Percentiles rank a stretch among this genome's conserved stretches.
phyloP scores from a whole-genome alignment of 1,284 basidiomycete species.

The Leccinum variabile region DNA sequence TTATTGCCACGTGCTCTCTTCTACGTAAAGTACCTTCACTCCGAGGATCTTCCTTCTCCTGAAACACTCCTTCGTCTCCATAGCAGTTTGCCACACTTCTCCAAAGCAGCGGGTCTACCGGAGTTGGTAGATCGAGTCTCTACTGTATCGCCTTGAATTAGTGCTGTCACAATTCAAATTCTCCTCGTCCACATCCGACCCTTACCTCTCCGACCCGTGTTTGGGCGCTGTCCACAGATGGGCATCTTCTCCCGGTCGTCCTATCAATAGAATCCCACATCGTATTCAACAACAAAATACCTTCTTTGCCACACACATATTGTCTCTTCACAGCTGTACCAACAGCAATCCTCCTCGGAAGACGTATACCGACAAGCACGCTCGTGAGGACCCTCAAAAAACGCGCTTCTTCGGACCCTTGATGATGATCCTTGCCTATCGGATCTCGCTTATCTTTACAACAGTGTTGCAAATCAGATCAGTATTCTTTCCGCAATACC shows the following conservation, averaged over 20 bases:
- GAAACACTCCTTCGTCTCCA: not conserved
- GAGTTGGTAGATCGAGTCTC: too few species aligned
- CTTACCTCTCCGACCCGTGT: constrained; percentile 3
- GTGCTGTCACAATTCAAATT: not conserved
- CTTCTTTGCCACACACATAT: not conserved
- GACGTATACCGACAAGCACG: too few species aligned
- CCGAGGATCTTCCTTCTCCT: constrained; percentile 1
- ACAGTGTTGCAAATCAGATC: constrained; percentile 11
- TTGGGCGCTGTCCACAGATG: constrained; percentile 18
- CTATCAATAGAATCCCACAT: not conserved
- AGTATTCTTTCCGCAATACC: not conserved
- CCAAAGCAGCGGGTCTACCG: not conserved
- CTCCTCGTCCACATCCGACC: not conserved
- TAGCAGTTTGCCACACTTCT: not conserved
- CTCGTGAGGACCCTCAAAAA: not conserved
- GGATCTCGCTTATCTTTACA: constrained; percentile 2
- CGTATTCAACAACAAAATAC: not conserved
- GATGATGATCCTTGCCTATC: not conserved
- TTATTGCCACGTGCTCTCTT: not conserved
- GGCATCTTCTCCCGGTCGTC: not conserved
- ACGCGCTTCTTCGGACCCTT: constrained; percentile 4
- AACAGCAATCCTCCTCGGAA: not conserved
- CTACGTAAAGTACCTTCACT: not conserved
- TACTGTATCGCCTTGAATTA: not conserved
- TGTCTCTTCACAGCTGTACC: not conserved